Percentiles rank a stretch among this genome's conserved stretches.
Conservation (phyloP, 2,329 filamentous ascomycete species). For the Epichloe amarillans region DNA sequence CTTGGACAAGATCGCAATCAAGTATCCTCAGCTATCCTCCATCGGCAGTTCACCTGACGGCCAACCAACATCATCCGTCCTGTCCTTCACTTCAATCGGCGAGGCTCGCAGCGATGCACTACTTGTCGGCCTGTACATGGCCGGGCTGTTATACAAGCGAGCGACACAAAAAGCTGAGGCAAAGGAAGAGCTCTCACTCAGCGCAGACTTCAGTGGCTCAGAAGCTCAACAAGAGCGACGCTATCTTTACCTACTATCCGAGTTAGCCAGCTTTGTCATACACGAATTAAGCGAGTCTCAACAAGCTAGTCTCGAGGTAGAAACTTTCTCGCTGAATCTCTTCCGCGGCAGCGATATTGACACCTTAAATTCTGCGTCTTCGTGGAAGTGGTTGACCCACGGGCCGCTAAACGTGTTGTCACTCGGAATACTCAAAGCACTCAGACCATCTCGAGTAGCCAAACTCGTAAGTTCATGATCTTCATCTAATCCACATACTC, state of each 20-base stretch:
- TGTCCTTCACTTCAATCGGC: conserved; percentile 10
- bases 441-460: conserved; percentile 21
- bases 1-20: conserved; percentile 10
- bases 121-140: conserved; percentile 22
- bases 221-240: conserved; percentile 17
- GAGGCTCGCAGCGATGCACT: conserved; percentile 25
- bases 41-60: conserved; percentile 7
- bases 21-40: conserved; percentile 16
- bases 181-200: conserved; percentile 16
- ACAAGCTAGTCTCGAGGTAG: conserved; percentile 19
- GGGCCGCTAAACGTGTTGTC: conserved; percentile 22
- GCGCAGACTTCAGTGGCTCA: conserved; percentile 17
- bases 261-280: conserved; percentile 22
- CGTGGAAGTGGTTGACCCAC: conserved; percentile 21
- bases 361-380: neutral
- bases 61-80: neutral
- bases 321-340: conserved; percentile 22
- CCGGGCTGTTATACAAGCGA: conserved; percentile 27
- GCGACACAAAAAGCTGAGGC: conserved; percentile 18
- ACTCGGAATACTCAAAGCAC: conserved; percentile 24
- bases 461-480: conserved; percentile 18
- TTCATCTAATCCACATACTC: neutral
- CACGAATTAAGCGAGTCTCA: conserved; percentile 25
- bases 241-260: conserved; percentile 24
- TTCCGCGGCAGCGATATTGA: conserved; percentile 20